Conservation (phyloP, 345 rosid genomes). For the Eucalyptus cloeziana region DNA sequence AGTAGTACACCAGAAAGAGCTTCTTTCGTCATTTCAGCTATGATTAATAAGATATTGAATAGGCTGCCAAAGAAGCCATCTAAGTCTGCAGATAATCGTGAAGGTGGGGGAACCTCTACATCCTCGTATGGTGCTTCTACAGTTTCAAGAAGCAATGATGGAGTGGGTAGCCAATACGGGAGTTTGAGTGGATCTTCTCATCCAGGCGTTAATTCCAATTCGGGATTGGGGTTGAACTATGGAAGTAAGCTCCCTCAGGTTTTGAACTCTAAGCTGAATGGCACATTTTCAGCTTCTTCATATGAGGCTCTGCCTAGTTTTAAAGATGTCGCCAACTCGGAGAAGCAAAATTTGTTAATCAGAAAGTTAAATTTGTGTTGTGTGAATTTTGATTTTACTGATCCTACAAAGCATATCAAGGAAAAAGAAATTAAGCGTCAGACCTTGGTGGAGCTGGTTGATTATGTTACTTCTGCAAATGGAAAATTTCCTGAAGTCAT, state of each 20-base stretch:
- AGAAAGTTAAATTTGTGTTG: constrained; percentile 55
- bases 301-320: constrained; percentile 72
- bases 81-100: constrained; percentile 39
- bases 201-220: constrained; percentile 7
- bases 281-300: constrained; percentile 13
- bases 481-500: constrained; percentile 52
- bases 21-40: constrained; percentile 4
- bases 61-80: constrained; percentile 53
- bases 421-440: constrained; percentile 77
- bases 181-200: constrained; percentile 1
- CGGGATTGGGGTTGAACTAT: constrained; percentile 16
- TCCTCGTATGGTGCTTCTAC: constrained; percentile 22
- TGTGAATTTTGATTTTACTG: constrained; percentile 44
- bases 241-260: constrained; percentile 32
- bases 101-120: constrained; percentile 32
- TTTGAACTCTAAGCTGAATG: constrained; percentile 35
- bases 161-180: constrained; percentile 9
- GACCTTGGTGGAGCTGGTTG: constrained; percentile 69
- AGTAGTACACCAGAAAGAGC: background rate
- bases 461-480: constrained; percentile 49
- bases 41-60: constrained; percentile 51
- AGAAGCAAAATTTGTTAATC: constrained; percentile 56
- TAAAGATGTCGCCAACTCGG: constrained; percentile 56
- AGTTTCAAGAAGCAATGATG: constrained; percentile 24
- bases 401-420: constrained; percentile 48